phyloP scores from a whole-genome alignment of 495 filamentous ascomycete species.

The Hypomontagnella monticulosa region DNA sequence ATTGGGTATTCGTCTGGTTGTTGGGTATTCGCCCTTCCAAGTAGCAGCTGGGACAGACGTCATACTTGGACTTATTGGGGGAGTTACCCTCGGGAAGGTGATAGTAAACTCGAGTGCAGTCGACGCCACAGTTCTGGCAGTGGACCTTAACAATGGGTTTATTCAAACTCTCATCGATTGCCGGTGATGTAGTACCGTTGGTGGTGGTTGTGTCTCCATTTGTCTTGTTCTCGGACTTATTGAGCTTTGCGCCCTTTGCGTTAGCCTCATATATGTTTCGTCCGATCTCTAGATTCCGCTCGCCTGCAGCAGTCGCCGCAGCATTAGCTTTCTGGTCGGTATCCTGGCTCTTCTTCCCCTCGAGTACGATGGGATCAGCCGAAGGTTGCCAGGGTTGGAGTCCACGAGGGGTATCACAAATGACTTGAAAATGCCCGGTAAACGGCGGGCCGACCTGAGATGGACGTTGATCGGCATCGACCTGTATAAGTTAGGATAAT shows the following conservation, averaged over 20 bases:
- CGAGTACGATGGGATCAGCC: slow-evolving; percentile 70
- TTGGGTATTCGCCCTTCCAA: slow-evolving; percentile 79
- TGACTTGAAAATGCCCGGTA: slow-evolving; percentile 94
- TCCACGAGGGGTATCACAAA: slow-evolving; percentile 93
- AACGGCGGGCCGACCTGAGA: slow-evolving; percentile 96
- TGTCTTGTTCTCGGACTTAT: slow-evolving; percentile 60
- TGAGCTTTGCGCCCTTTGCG: slow-evolving; percentile 82
- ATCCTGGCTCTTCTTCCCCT: slow-evolving; percentile 76
- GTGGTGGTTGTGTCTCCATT: slow-evolving; percentile 76
- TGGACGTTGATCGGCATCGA: slow-evolving; percentile 92
- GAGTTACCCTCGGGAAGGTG: slow-evolving; percentile 75
- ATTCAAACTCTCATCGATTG: slow-evolving; percentile 67
- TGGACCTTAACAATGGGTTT: slow-evolving; percentile 66
- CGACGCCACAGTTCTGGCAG: slow-evolving; percentile 90
- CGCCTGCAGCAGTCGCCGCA: slow-evolving; percentile 74
- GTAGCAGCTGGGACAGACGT: slow-evolving; percentile 90
- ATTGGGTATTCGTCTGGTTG: slow-evolving; percentile 76
- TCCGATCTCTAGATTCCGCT: slow-evolving; percentile 87
- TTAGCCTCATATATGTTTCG: slow-evolving; percentile 95
- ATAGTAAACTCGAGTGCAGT: slow-evolving; percentile 92
- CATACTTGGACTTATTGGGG: slow-evolving; percentile 73
- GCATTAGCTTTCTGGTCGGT: slow-evolving; percentile 74
- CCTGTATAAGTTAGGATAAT: slow-evolving; percentile 63
- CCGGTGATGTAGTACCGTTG: slow-evolving; percentile 60
- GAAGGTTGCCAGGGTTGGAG: slow-evolving; percentile 94